A percentile compares a stretch with the other conserved stretches of the same genome.
phyloP scores from a whole-genome alignment of 2,329 filamentous ascomycete genomes.

The Apiospora saccharicola region DNA sequence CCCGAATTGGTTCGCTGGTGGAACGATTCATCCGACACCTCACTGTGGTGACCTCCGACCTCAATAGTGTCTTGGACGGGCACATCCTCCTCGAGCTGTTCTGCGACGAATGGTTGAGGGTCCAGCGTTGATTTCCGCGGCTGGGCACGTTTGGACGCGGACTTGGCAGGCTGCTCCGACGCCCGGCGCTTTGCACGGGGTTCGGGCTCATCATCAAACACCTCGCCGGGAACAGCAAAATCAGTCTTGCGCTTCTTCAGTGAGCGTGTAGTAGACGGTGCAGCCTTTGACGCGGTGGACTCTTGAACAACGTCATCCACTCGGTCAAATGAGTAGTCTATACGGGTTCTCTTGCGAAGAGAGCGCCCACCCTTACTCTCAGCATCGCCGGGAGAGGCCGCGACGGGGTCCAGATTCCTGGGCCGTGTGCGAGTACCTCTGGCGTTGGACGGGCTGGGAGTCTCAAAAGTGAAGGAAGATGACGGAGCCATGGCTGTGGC shows the following conservation, averaged over 20 bases:
- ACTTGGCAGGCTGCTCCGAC: constrained; percentile 41
- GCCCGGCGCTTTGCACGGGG: constrained; percentile 39
- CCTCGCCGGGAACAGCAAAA: constrained; percentile 32
- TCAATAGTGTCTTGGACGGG: constrained; percentile 66
- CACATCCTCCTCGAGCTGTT: constrained; percentile 49
- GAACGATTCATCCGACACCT: constrained; percentile 44
- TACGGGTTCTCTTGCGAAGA: constrained; percentile 61
- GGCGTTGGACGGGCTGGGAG: constrained; percentile 40
- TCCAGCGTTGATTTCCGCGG: constrained; percentile 41
- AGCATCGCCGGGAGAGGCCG: constrained; percentile 53
- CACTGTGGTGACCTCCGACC: constrained; percentile 54
- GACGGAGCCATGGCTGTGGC: constrained; percentile 32
- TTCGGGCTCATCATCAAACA: constrained; percentile 37
- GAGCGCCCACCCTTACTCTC: constrained; percentile 65
- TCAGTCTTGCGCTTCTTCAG: constrained; percentile 43
- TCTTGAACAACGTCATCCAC: constrained; percentile 53
- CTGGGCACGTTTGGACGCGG: constrained; percentile 36
- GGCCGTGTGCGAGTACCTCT: constrained; percentile 53
- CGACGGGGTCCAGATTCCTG: constrained; percentile 48
- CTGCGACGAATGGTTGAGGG: constrained; percentile 35
- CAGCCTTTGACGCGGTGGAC: constrained; percentile 35
- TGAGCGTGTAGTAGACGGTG: constrained; percentile 36
- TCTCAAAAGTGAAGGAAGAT: constrained; percentile 38
- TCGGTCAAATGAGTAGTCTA: constrained; percentile 65
- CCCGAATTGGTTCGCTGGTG: constrained; percentile 40